Base-by-base conservation (phyloP, 2,329 filamentous ascomycete genomes). In the Colletotrichum incanum region DNA sequence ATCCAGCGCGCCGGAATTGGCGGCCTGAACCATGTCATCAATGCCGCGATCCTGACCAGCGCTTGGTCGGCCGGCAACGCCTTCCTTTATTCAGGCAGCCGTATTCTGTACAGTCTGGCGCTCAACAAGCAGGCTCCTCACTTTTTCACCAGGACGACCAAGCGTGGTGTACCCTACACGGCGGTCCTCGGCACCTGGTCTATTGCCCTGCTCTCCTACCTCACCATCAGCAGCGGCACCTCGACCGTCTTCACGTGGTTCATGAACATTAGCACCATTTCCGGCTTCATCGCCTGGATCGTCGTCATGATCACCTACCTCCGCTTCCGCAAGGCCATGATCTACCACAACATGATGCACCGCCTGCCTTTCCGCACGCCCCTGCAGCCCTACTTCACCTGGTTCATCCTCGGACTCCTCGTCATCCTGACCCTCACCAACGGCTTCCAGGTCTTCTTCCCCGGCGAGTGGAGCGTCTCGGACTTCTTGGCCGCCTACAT, bases 361-460 rank as follows among this genome's bases (percentile, higher is more conserved):
- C 80, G 79, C 1, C 81, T 90, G 5, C 89, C 89, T 0, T 91
- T 87, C 83, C 82, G 77, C 62, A 88, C 88, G 0, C 81, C 82
- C 0, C 78, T 86, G 16, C 88, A 91, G 78, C 89, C 93, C 0
- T 94, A 92, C 77, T 90, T 89, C 2, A 88, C 92, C 0, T 94
- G 87, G 77, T 81, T 88, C 65, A 86, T 87, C 12, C 86, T 94
- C 1, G 78, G 87, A 20, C 78, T 90, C 31, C 87, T 94, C 65
- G 78, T 80, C 3, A 81, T 94, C 34, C 84, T 95, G n/a, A 89
- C 87, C 1, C 81, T 95, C 3, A 91, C 93, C 75, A 94, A 94
- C 76, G 93, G 93, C 1, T 96, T 95, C 81, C 88, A 91, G 45
- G 88, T 93, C 18, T 95, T 96, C 79, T 92, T 92, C 79, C 89